phyloP scores from a whole-genome alignment of 352 stramenopile species.

The Phytophthora fragariaefolia region DNA sequence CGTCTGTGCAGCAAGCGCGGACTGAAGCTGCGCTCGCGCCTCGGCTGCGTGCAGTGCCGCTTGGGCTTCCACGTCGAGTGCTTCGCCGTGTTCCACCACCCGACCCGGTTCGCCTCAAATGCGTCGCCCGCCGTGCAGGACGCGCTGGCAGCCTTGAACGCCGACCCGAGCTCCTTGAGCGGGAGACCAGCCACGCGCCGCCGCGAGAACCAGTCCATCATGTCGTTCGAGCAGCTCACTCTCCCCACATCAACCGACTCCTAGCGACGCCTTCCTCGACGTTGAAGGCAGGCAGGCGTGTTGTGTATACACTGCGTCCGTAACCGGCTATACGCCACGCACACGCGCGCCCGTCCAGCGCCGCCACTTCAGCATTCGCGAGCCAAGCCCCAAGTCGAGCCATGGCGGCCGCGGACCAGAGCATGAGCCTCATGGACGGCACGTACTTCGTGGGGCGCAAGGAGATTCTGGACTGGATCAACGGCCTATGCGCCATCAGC shows the following conservation, averaged over 20 bases:
- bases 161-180: constrained; percentile 2
- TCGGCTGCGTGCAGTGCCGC: constrained; percentile 17
- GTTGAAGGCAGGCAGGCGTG: no score
- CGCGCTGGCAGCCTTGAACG: background rate
- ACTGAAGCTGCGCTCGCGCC: constrained; percentile 17
- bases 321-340: constrained; percentile 27
- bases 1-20: constrained; percentile 21
- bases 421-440: constrained; percentile 96
- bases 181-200: constrained; percentile 4
- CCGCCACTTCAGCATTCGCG: constrained; percentile 26
- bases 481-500: constrained; percentile 93
- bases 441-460: constrained; percentile 97
- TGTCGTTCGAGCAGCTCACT: constrained; percentile 13
- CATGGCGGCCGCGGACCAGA: constrained; percentile 85
- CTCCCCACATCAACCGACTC: background rate
- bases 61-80: constrained; percentile 26
- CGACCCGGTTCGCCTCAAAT: constrained; percentile 4
- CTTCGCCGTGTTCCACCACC: constrained; percentile 23
- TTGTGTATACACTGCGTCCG: background rate
- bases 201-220: constrained; percentile 17
- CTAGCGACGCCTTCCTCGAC: background rate
- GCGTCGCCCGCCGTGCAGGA: constrained; percentile 4
- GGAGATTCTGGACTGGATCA: constrained; percentile 99
- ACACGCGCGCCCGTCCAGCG: background rate
- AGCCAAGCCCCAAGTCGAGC: constrained; percentile 14